Evolutionary conservation across 441 rosid species (phyloP), one percentile per base, ranked within the genome.

Genomic region (Geranium incanum): DNA sequence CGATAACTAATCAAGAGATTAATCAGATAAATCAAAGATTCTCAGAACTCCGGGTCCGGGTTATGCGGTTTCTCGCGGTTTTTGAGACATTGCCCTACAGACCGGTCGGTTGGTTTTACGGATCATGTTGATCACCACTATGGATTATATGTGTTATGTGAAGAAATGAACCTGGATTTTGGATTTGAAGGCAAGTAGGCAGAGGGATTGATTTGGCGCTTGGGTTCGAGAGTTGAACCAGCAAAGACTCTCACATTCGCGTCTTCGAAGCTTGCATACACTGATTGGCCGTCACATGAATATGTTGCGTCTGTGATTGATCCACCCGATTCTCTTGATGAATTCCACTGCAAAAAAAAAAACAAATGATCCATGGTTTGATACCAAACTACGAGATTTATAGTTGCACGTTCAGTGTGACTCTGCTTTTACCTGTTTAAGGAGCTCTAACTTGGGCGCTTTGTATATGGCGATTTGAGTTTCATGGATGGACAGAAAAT

Each of bases 251-350:
- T 87, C 1, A 90, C 80, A 36, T 86, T 84, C 74, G 88, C 93
- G 64, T 90, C 91, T 81, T 87, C 92, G 70, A 88, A 90, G 79
- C 92, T 81, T 60, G 85, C 93, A 68, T 82, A 90, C 71, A 90
- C 86, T 13, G 84, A 81, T 71, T 88, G 86, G 80, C 93, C 79
- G 68, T 90, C 88, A 68, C 92, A 90, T 13, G 96, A 88, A 80
- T 84, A 88, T 5, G 90, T 85, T 6, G 96, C 96, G 81, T 87
- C 86, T 0, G 94, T 86, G 72, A 90, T 87, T 16, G 92, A 84
- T 77, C 89, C 88, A 6, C 85, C 85, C 73, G 85, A 83, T 78
- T 88, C 96, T 28, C 82, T 21, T 21, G 64, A 23, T 6, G 52
- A 9, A 13, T 59, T 59, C 64, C 64, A 59, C 64, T 59, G 21